Conservation (phyloP, 352 stramenopile genomes). For the Pythium myriotylum region DNA sequence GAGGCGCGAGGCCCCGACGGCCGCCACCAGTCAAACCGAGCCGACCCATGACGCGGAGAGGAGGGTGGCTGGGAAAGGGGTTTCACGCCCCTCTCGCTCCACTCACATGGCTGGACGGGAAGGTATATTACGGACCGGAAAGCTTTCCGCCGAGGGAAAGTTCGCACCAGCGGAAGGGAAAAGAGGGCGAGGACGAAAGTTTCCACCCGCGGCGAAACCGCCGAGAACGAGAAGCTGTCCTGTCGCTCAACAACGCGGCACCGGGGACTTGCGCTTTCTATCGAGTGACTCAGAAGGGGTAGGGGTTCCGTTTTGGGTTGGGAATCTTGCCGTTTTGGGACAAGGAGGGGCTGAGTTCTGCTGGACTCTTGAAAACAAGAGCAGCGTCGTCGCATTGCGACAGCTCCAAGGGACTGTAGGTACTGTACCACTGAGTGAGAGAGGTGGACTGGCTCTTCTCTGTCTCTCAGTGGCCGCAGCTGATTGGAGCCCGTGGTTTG, state of each 20-base stretch:
- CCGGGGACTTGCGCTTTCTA: conserved; percentile 1
- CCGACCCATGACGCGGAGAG: neutral
- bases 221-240: conserved; percentile 4
- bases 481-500: conserved; percentile 1
- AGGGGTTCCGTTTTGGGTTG: neutral
- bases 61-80: conserved; percentile 25
- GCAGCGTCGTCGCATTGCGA: conserved; percentile 17
- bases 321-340: conserved; percentile 21
- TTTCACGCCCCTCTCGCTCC: conserved; percentile 19
- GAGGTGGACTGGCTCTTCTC: conserved; percentile 26
- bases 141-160: conserved; percentile 10
- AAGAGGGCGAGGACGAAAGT: neutral
- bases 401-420: conserved; percentile 7
- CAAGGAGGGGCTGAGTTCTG: neutral
- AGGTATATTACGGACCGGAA: conserved; percentile 8
- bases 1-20: neutral
- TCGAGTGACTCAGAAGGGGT: conserved; percentile 24
- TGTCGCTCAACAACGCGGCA: conserved; percentile 14
- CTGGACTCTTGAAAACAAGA: neutral
- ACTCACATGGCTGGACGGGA: conserved; percentile 8
- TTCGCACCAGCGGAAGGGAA: conserved; percentile 3
- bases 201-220: neutral
- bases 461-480: neutral
- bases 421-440: conserved; percentile 12
- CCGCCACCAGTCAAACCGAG: conserved; percentile 20